These are phyloP conservation scores for Candida suzukii DNA, from an alignment of 805 yeast species.

Conservation along the genomic window DNA sequence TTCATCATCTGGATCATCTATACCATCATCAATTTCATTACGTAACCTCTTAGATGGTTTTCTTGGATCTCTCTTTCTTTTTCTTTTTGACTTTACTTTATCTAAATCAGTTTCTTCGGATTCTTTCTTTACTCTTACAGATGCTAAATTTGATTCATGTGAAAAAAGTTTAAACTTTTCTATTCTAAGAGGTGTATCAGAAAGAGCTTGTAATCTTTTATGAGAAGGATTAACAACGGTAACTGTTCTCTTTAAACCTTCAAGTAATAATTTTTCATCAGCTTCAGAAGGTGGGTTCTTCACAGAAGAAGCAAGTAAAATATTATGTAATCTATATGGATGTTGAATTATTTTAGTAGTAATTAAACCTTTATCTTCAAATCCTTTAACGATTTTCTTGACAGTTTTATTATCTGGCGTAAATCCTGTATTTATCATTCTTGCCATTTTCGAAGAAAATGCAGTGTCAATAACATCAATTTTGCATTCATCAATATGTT, in stretches of 20 bases:
- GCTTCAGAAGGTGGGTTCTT: conserved; percentile 11
- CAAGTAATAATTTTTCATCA: conserved; percentile 1
- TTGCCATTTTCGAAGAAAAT: not conserved
- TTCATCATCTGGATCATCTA: not conserved
- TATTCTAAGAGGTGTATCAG: too few relatives aligned
- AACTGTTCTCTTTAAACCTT: not conserved
- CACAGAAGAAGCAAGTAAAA: conserved; percentile 3
- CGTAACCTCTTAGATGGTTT: not conserved
- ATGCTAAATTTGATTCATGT: too few relatives aligned
- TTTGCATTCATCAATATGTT: not conserved
- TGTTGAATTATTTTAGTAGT: conserved; percentile 3
- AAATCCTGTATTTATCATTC: not conserved
- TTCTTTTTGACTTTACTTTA: too few relatives aligned
- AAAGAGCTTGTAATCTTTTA: too few relatives aligned
- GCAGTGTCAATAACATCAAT: not conserved
- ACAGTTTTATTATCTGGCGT: conserved; percentile 45
- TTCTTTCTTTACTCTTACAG: too few relatives aligned
- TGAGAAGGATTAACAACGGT: too few relatives aligned
- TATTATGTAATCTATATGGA: not conserved
- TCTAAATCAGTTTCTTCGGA: too few relatives aligned
- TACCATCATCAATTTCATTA: not conserved
- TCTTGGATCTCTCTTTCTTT: too few relatives aligned
- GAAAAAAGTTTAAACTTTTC: too few relatives aligned
- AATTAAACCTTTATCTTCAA: conserved; percentile 24
- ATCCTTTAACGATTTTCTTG: conserved; percentile 31